These are phyloP conservation scores for Pseudogymnoascus sp. DNA, from an alignment of 2,329 filamentous ascomycete genomes.

Conservation along the genomic window DNA sequence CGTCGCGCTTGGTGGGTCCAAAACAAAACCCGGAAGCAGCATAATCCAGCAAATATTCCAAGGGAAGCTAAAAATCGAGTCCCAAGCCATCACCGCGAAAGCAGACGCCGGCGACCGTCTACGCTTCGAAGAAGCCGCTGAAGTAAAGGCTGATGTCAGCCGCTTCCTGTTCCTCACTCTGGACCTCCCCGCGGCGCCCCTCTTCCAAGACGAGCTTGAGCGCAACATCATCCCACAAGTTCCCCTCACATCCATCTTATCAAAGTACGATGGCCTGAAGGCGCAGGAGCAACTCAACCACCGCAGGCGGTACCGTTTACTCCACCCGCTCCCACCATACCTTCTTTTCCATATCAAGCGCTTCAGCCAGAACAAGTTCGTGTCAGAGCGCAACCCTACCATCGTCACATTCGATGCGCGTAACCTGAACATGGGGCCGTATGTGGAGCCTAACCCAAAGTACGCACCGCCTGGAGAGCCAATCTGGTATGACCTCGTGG, in stretches of 20 bases:
- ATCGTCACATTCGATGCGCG: constrained; percentile 92
- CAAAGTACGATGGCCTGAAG: constrained; percentile 85
- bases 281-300: constrained; percentile 85
- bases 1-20: constrained; percentile 80
- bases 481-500: constrained; percentile 90
- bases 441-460: constrained; percentile 77
- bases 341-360: constrained; percentile 94
- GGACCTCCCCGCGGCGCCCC: constrained; percentile 80
- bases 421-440: constrained; percentile 79
- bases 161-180: constrained; percentile 90
- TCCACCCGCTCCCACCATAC: constrained; percentile 86
- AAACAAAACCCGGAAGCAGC: constrained; percentile 73
- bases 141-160: constrained; percentile 66
- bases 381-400: constrained; percentile 90
- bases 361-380: constrained; percentile 94
- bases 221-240: constrained; percentile 95
- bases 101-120: constrained; percentile 80
- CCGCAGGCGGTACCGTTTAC: constrained; percentile 77
- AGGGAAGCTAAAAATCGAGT: constrained; percentile 83
- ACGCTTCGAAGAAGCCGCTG: constrained; percentile 84
- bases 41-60: constrained; percentile 93
- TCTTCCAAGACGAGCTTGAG: constrained; percentile 92
- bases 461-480: constrained; percentile 68
- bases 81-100: constrained; percentile 85
- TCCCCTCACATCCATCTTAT: constrained; percentile 71